Conservation (phyloP, 768 basidiomycete species). For the Russula griseocarnosa region DNA sequence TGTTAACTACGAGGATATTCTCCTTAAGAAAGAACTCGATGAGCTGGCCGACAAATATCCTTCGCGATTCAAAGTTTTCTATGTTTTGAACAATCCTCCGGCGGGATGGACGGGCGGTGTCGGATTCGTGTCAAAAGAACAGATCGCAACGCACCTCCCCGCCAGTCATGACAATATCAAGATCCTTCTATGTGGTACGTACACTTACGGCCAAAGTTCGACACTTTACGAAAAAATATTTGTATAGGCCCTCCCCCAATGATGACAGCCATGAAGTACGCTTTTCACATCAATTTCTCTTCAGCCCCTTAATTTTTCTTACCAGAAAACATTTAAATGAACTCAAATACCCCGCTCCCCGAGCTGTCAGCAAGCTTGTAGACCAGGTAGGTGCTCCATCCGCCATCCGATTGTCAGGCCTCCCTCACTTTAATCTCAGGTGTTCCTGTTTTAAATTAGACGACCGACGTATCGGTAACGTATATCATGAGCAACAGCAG, state of each 20-base stretch:
- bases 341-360: conserved; percentile 82
- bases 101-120: conserved; percentile 80
- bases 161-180: conserved; percentile 62
- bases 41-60: conserved; percentile 60
- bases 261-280: conserved; percentile 75
- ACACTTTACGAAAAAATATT: background rate
- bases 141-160: conserved; percentile 82
- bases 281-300: conserved; percentile 25
- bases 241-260: conserved; percentile 65
- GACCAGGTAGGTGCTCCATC: conserved; percentile 62
- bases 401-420: background rate
- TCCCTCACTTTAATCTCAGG: conserved; percentile 33
- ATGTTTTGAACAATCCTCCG: conserved; percentile 95
- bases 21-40: conserved; percentile 85
- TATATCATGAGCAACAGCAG: conserved; percentile 6
- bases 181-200: conserved; percentile 78
- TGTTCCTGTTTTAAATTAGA: conserved; percentile 41
- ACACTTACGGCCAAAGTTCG: background rate
- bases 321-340: conserved; percentile 82
- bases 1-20: conserved; percentile 87
- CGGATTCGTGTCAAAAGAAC: conserved; percentile 91
- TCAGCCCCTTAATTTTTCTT: conserved; percentile 20
- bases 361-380: conserved; percentile 87
- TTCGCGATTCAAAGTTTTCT: conserved; percentile 72
- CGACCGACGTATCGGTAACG: background rate